phyloP scores from a whole-genome alignment of 192 early-diverging fungal species.

The Coemansia asiatica region DNA sequence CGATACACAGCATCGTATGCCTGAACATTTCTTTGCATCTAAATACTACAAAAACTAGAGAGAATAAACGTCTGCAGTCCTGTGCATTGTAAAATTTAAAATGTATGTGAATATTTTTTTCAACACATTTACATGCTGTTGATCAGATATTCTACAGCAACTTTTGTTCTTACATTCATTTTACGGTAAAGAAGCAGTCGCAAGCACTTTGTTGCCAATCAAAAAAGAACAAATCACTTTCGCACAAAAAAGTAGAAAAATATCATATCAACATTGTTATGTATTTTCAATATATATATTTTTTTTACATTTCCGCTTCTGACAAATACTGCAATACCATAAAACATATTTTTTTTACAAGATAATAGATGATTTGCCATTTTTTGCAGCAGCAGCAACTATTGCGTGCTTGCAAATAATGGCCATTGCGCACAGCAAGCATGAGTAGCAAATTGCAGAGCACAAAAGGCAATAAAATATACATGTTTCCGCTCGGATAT shows the following conservation, averaged over 20 bases:
- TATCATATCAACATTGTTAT: background rate
- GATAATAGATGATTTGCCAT: constrained; percentile 2
- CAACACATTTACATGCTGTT: background rate
- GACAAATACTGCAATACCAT: too few species aligned
- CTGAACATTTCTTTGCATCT: too few species aligned
- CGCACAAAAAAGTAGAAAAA: background rate
- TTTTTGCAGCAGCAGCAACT: background rate
- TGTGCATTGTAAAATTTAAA: background rate
- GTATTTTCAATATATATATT: background rate
- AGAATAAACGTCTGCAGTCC: background rate
- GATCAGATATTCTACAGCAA: too few species aligned
- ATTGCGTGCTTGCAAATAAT: background rate
- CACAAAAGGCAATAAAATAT: background rate
- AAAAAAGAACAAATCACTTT: background rate
- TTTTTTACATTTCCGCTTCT: background rate
- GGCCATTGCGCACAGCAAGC: background rate
- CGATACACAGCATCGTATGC: background rate
- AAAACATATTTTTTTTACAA: too few species aligned
- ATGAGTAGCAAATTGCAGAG: background rate
- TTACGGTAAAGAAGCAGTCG: too few species aligned
- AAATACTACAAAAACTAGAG: too few species aligned
- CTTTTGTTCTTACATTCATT: too few species aligned
- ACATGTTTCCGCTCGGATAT: too few species aligned
- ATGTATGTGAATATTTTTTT: constrained; percentile 5
- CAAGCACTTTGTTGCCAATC: too few species aligned